Conservation (phyloP, 768 basidiomycete genomes). For the Pulveroboletus sp. region DNA sequence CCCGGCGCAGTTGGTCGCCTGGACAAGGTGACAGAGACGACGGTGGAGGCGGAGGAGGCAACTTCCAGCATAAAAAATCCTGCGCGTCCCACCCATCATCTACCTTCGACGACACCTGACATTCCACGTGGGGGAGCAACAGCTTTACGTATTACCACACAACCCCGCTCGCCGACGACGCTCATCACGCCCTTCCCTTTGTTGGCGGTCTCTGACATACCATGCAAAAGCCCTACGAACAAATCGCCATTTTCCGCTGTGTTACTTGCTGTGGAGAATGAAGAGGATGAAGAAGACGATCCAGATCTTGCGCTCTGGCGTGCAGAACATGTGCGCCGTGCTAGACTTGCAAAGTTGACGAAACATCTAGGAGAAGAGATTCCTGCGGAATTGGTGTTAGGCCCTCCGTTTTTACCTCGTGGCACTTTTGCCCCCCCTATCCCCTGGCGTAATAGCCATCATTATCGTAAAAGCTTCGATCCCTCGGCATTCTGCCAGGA, state of each 20-base stretch:
- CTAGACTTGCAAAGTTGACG: slow-evolving; percentile 35
- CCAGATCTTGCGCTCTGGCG: background rate
- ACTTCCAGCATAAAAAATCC: background rate
- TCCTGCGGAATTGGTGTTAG: slow-evolving; percentile 33
- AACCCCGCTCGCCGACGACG: slow-evolving; percentile 1
- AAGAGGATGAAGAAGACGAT: slow-evolving; percentile 6
- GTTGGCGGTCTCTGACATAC: slow-evolving; percentile 6
- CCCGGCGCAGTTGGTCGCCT: background rate
- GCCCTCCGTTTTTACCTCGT: slow-evolving; percentile 3
- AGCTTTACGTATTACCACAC: background rate
- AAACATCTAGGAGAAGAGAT: slow-evolving; percentile 38
- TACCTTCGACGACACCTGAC: background rate
- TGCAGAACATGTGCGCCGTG: slow-evolving; percentile 27
- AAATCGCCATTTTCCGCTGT: slow-evolving; percentile 8
- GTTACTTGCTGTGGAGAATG: slow-evolving; percentile 9
- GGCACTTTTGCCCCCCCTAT: background rate
- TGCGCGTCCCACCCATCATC: background rate
- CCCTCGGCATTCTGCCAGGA: slow-evolving; percentile 1
- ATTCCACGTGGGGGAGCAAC: slow-evolving; percentile 1
- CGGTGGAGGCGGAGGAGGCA: background rate
- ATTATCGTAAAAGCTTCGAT: slow-evolving; percentile 19
- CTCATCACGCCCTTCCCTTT: slow-evolving; percentile 12
- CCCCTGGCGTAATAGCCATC: slow-evolving; percentile 1
- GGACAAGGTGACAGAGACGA: slow-evolving; percentile 3
- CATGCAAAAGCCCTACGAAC: slow-evolving; percentile 12